Conservation (phyloP, 2,329 filamentous ascomycete species). For the Fusarium sp. region DNA sequence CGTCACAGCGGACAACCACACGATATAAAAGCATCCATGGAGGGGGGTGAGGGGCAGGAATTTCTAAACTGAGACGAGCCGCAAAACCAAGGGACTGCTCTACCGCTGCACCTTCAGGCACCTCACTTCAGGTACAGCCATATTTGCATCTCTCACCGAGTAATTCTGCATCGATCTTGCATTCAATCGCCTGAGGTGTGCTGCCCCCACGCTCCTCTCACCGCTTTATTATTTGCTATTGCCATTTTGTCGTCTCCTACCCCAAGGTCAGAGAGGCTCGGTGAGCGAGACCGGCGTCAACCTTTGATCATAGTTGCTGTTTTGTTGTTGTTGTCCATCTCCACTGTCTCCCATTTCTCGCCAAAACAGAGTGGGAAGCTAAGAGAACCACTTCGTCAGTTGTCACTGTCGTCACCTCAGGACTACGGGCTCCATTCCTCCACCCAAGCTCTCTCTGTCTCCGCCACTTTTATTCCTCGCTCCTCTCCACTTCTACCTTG, state of each 20-base stretch:
- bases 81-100: slow-evolving; percentile 15
- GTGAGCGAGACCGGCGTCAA: slow-evolving; percentile 28
- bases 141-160: slow-evolving; percentile 23
- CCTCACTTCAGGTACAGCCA: slow-evolving; percentile 18
- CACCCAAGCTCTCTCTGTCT: slow-evolving; percentile 42
- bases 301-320: background rate
- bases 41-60: slow-evolving; percentile 28
- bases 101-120: slow-evolving; percentile 6
- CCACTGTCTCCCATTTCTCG: slow-evolving; percentile 10
- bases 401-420: slow-evolving; percentile 39
- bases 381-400: slow-evolving; percentile 26
- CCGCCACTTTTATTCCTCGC: slow-evolving; percentile 40
- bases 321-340: background rate
- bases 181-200: slow-evolving; percentile 24
- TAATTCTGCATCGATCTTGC: slow-evolving; percentile 32
- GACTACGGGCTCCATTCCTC: slow-evolving; percentile 40
- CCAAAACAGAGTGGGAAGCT: background rate
- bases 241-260: background rate
- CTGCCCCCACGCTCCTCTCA: slow-evolving; percentile 27
- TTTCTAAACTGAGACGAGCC: slow-evolving; percentile 15
- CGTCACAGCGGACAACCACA: slow-evolving; percentile 32
- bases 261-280: slow-evolving; percentile 5
- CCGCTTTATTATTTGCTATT: slow-evolving; percentile 23
- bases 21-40: slow-evolving; percentile 5
- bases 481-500: slow-evolving; percentile 37